Conservation (phyloP, 2,329 filamentous ascomycete genomes). For the Cladobotryum protrusum region DNA sequence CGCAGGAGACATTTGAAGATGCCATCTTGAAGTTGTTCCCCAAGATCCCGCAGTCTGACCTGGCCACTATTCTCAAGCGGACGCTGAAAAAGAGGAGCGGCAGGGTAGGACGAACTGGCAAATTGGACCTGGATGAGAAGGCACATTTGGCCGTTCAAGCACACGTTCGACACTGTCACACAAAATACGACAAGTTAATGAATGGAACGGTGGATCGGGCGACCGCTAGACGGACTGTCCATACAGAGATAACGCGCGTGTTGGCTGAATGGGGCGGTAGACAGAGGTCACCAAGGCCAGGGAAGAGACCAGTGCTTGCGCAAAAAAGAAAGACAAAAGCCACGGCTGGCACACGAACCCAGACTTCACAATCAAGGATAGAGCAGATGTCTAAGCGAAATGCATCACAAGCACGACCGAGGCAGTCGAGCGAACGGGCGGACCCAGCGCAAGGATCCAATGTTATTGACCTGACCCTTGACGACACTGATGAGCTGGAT, state of each 20-base stretch:
- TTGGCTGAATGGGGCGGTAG: constrained; percentile 10
- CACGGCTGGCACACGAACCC: background rate
- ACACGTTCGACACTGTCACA: constrained; percentile 43
- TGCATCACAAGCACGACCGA: background rate
- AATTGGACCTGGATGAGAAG: constrained; percentile 31
- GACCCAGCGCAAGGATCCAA: background rate
- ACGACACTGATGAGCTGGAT: background rate
- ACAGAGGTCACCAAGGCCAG: background rate
- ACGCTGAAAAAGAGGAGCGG: constrained; percentile 40
- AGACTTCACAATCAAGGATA: background rate
- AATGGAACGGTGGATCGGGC: background rate
- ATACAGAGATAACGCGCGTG: constrained; percentile 4
- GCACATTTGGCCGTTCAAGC: constrained; percentile 42
- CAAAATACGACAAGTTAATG: constrained; percentile 38
- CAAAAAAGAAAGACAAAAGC: background rate
- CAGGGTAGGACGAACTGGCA: constrained; percentile 41
- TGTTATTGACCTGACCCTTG: constrained; percentile 9
- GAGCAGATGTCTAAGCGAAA: background rate
- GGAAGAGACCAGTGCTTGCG: background rate
- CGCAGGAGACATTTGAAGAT: constrained; percentile 25
- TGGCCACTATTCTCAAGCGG: constrained; percentile 31
- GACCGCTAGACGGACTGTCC: constrained; percentile 11
- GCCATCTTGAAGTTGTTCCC: constrained; percentile 36
- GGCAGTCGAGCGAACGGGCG: background rate
- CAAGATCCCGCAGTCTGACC: constrained; percentile 29